phyloP scores from a whole-genome alignment of 305 asterid species.

The Fraxinus albicans region DNA sequence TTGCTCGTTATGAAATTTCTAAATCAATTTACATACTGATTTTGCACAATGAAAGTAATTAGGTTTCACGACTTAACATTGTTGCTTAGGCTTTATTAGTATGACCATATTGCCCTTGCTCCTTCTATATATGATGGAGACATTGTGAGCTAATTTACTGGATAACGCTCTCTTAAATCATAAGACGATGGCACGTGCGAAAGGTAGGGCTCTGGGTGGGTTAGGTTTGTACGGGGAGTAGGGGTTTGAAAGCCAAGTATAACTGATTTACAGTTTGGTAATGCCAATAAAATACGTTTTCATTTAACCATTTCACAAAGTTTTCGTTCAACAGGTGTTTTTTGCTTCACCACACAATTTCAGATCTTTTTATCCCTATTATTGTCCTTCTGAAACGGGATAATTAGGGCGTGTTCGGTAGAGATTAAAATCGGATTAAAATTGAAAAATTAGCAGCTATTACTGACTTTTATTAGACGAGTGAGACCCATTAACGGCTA shows the following conservation, averaged over 20 bases:
- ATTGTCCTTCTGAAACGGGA: background rate
- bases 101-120: slow-evolving; percentile 25
- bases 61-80: background rate
- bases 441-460: too few relatives aligned
- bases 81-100: background rate
- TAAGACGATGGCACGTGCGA: slow-evolving; percentile 34
- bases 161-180: background rate
- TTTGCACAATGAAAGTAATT: background rate
- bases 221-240: slow-evolving; percentile 22
- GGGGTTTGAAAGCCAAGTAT: slow-evolving; percentile 46
- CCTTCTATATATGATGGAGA: background rate
- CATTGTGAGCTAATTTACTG: background rate
- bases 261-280: slow-evolving; percentile 46
- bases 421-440: too few relatives aligned
- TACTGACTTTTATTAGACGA: too few relatives aligned
- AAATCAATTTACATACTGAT: too few relatives aligned
- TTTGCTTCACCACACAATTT: background rate
- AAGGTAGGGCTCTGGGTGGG: slow-evolving; percentile 21
- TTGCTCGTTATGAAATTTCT: background rate
- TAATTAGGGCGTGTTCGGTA: background rate
- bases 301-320: background rate
- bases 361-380: background rate
- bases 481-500: too few relatives aligned
- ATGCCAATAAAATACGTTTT: slow-evolving; percentile 24
- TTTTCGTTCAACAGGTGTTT: background rate